Evolutionary conservation across 352 stramenopile genomes (phyloP).

Genomic region (Pythium chondricola): DNA sequence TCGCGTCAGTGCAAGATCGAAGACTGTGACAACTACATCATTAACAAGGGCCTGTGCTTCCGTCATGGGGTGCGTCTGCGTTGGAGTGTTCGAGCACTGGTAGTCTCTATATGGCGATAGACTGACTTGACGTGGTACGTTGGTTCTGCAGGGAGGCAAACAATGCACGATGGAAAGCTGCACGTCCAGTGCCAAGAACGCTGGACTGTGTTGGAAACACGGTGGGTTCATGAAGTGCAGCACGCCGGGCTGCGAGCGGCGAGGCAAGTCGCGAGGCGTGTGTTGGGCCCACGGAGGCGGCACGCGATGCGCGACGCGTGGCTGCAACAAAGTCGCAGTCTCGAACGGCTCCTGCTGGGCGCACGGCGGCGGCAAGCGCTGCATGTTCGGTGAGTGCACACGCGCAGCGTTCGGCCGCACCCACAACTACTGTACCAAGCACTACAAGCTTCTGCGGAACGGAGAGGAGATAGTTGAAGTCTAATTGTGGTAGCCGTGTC

Average conservation of each 20-base stretch:
- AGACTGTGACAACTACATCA: constrained; percentile 38
- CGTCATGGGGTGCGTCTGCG: constrained; percentile 29
- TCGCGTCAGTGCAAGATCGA: constrained; percentile 27
- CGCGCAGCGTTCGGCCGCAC: constrained; percentile 26
- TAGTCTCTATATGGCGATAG: neutral
- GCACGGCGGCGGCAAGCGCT: constrained; percentile 24
- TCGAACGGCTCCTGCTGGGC: constrained; percentile 20
- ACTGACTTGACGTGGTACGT: neutral
- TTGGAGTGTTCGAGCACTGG: too few relatives aligned
- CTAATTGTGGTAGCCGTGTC: neutral
- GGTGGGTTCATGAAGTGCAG: constrained; percentile 23
- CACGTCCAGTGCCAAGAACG: constrained; percentile 33
- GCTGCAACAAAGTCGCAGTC: constrained; percentile 19
- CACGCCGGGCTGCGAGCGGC: constrained; percentile 16
- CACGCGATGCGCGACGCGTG: constrained; percentile 14
- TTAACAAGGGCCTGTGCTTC: constrained; percentile 41
- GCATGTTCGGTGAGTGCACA: constrained; percentile 24
- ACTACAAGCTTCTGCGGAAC: constrained; percentile 20
- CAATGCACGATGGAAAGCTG: constrained; percentile 33
- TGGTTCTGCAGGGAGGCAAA: constrained; percentile 32
- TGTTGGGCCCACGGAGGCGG: constrained; percentile 22
- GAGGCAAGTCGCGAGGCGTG: constrained; percentile 18
- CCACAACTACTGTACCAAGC: constrained; percentile 18
- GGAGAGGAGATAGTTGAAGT: constrained; percentile 12
- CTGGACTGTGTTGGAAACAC: constrained; percentile 45